These are phyloP conservation scores for Cryptosporidium viatorum DNA, from an alignment of 169 alveolate species.

Conservation along the genomic window DNA sequence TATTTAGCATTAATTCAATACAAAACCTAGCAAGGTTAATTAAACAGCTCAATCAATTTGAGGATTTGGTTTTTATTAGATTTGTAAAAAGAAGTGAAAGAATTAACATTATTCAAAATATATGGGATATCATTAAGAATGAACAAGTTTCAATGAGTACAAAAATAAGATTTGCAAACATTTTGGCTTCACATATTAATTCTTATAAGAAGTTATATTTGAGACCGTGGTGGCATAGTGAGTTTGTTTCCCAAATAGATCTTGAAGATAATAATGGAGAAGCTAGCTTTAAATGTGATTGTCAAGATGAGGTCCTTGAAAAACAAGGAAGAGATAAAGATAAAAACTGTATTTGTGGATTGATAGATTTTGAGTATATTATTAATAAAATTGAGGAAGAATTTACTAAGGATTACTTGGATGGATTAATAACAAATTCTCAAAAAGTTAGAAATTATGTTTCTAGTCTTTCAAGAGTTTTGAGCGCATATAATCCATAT, in stretches of 20 bases:
- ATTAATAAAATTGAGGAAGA: constrained; percentile 20
- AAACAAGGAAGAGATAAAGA: neutral
- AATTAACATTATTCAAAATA: constrained; percentile 12
- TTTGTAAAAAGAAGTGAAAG: constrained; percentile 24
- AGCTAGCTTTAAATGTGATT: neutral
- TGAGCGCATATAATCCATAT: constrained; percentile 43
- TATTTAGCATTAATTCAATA: neutral
- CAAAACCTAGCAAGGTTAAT: constrained; percentile 15
- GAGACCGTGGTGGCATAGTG: constrained; percentile 58
- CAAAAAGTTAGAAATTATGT: constrained; percentile 27
- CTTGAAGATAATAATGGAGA: neutral
- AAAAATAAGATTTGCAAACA: constrained; percentile 32
- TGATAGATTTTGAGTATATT: constrained; percentile 18
- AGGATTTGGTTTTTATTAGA: constrained; percentile 20
- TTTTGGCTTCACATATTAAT: constrained; percentile 41
- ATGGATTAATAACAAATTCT: neutral
- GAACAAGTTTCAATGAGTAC: constrained; percentile 6
- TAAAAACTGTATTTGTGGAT: constrained; percentile 46
- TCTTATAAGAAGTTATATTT: constrained; percentile 47
- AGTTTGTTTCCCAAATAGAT: constrained; percentile 5
- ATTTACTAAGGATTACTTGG: constrained; percentile 42
- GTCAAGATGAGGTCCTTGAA: neutral
- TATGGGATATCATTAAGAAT: constrained; percentile 13
- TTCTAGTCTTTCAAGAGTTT: constrained; percentile 26
- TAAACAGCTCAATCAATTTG: constrained; percentile 32